Base-by-base conservation (phyloP, 352 stramenopile species). In the Phytophthora ramorum region DNA sequence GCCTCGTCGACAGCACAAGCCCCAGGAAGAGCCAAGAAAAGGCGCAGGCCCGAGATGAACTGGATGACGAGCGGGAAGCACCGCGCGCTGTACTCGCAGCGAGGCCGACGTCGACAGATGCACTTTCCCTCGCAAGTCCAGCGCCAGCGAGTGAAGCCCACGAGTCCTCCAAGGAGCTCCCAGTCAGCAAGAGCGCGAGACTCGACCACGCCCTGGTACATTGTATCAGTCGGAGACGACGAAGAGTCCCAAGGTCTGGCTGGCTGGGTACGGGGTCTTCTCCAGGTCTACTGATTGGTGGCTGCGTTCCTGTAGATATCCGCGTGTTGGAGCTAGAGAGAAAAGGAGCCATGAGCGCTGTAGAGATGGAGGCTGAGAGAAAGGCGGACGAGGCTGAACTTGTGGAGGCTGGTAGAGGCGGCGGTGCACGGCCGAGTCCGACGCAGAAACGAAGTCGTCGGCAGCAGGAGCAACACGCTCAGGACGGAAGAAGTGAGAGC, bases 51-150 rank as follows among this genome's bases (percentile, higher is more conserved):
- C 35, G 47, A 35, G 16, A 90, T 90, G 81, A 90, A 90, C 66
- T 90, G 81, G 81, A 90, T 87, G 81, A 87, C 81, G 44, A 87
- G 79, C 44, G 74, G 75, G n/a, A 54, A 58, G 30, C 79, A 90
- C 62, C 81, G 79, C 16, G 79, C 81, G 50, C 53, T 89, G 55
- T 75, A 81, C 45, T 79, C 77, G 43, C 69, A 76, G 41, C 79
- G 79, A n/a, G 75, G 63, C 20, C 66, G 73, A 50, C 73, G 71
- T 17, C 63, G 71, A 34, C 76, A 87, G 54, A 84, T 83, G 76
- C 65, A 79, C 35, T 87, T 90, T 30, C 76, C 81, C 14, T 73
- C 70, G 37, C 80, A 84, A 55, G 63, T 79, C 14, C 75, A 85
- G 60, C 70, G 58, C 48, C 55, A 82, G 54, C 53, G 67, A 19